These are phyloP conservation scores for Aspergillus floridensis DNA, from an alignment of 2,329 filamentous ascomycete species.

Conservation along the genomic window DNA sequence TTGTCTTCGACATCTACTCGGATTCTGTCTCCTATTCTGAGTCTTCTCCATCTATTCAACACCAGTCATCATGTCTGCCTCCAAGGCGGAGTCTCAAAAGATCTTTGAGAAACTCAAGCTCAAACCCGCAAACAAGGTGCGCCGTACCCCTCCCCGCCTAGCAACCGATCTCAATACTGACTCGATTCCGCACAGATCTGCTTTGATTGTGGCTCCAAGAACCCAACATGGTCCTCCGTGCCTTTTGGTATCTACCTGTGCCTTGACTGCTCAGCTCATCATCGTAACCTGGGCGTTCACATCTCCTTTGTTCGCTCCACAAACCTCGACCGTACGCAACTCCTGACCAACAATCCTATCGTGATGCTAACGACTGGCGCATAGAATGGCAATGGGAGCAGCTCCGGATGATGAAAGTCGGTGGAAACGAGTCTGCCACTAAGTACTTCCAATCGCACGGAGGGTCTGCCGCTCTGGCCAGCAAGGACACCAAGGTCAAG, in stretches of 20 bases:
- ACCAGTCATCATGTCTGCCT: slow-evolving; percentile 60
- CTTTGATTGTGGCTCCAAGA: slow-evolving; percentile 97
- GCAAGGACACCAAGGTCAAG: slow-evolving; percentile 96
- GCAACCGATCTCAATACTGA: slow-evolving; percentile 11
- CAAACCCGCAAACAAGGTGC: slow-evolving; percentile 91
- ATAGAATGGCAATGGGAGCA: slow-evolving; percentile 98
- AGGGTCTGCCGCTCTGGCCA: slow-evolving; percentile 86
- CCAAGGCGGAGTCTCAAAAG: slow-evolving; percentile 92
- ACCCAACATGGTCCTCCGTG: slow-evolving; percentile 97
- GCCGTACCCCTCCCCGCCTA: slow-evolving; percentile 33
- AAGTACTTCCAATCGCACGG: slow-evolving; percentile 98
- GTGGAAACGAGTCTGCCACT: slow-evolving; percentile 94
- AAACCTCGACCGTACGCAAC: slow-evolving; percentile 87
- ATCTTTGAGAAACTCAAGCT: slow-evolving; percentile 97
- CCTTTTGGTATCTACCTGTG: slow-evolving; percentile 97
- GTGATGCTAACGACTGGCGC: slow-evolving; percentile 22
- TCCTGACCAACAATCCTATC: background rate
- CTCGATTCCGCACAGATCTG: slow-evolving; percentile 64
- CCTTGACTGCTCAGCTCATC: slow-evolving; percentile 94
- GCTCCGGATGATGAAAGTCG: slow-evolving; percentile 94
- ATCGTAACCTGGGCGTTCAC: slow-evolving; percentile 96
- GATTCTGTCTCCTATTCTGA: slow-evolving; percentile 4
- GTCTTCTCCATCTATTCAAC: slow-evolving; percentile 7
- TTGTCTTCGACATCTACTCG: slow-evolving; percentile 1
- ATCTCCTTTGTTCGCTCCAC: slow-evolving; percentile 99